Percentiles rank a stretch among this genome's conserved stretches.
phyloP scores from a whole-genome alignment of 1,139 yeast species.

The Kodamaea sp. region DNA sequence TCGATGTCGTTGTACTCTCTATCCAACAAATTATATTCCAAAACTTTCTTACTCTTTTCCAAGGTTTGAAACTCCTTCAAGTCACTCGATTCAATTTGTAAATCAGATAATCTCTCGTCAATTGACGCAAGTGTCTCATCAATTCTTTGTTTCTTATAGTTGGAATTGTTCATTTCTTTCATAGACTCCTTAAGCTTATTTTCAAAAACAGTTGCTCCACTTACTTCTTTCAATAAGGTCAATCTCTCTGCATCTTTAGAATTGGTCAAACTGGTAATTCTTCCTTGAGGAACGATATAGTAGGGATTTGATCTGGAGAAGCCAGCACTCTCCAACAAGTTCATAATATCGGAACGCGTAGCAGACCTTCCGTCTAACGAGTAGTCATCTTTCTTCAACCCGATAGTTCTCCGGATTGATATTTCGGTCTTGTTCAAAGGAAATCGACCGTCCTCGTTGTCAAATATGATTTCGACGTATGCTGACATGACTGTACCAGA shows the following conservation, averaged over 20 bases:
- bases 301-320: constrained; percentile 90
- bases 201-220: constrained; percentile 94
- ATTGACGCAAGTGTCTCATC: constrained; percentile 73
- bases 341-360: constrained; percentile 79
- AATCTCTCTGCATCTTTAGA: constrained; percentile 85
- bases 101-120: constrained; percentile 69
- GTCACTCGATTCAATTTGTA: constrained; percentile 80
- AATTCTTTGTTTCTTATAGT: constrained; percentile 68
- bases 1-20: constrained; percentile 69
- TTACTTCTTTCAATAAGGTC: constrained; percentile 80
- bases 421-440: constrained; percentile 72
- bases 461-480: constrained; percentile 86
- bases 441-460: constrained; percentile 74
- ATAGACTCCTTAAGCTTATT: constrained; percentile 73
- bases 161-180: constrained; percentile 76
- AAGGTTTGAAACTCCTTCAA: constrained; percentile 66
- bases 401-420: constrained; percentile 81
- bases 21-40: constrained; percentile 76
- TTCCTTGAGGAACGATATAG: constrained; percentile 96
- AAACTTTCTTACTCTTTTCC: constrained; percentile 68
- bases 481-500: constrained; percentile 93
- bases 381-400: constrained; percentile 88
- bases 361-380: constrained; percentile 78
- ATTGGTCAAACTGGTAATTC: constrained; percentile 81
- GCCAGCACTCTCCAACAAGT: constrained; percentile 87